Evolutionary conservation across 768 basidiomycete species (phyloP), one percentile per base, ranked within the genome.

Genomic region (Trametes maxima): DNA sequence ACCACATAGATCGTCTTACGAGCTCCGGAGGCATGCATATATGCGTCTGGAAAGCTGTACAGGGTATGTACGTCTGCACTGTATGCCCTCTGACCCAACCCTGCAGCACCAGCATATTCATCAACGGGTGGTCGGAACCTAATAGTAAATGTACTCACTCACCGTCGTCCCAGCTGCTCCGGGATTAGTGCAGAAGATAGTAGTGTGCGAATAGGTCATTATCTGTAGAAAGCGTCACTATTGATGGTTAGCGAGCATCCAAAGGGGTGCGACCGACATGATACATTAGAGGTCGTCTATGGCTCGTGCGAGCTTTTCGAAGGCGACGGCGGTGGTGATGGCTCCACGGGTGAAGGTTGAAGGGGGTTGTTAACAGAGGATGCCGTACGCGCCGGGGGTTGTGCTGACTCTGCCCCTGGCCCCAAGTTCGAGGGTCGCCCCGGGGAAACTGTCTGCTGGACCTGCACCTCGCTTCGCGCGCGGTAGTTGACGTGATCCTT

Each of bases 401-500:
- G 22, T 16, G 22, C 1, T 7, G 21, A 13, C 24, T 5, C n/a
- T 21, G 4, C 11, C 3, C 25, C 22, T 35, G 6, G 16, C 4
- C 25, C 17, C 11, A 16, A 10, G 1, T 16, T 14, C 25, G 25
- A 19, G 12, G 28, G 16, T 10, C 14, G 35, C 19, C 17, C 11
- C 12, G 51, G 10, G 22, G 35, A 4, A 12, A 16, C 17, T 28
- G 7, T 44, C 24, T 12, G 19, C 24, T 52, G 40, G 22, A 36
- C 54, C 19, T 35, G 37, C n/a, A 52, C 48, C 60, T 49, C 47
- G 54, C 45, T 49, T 25, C 36, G 66, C 21, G 46, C 44, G 2
- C 59, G 59, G 55, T 83, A 87, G 46, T 80, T 78, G 28, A 86
- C 88, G 22, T 78, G 76, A 22, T 73, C 57, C 55, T 68, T 68